Evolutionary conservation across 1,284 basidiomycete species (phyloP), one percentile per base, ranked within the genome.

Genomic region (Cryptococcus sp.): DNA sequence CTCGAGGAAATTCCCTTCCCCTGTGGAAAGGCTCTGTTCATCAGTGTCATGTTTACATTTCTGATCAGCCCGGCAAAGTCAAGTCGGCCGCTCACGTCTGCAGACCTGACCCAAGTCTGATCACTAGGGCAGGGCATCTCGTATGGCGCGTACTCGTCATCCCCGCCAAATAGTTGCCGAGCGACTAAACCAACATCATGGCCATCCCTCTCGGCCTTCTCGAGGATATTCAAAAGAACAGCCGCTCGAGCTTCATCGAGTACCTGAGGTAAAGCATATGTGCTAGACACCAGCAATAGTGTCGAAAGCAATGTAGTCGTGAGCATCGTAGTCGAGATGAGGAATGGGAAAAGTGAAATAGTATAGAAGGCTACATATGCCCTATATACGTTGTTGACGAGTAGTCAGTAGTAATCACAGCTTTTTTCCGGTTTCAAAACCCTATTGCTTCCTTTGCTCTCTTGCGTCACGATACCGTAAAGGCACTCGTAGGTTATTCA

Each of bases 31-130:
- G 14, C 64, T 62, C 60, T 67, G 48, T 19, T 16, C 14, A 43
- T 43, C 41, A 43, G 41, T n/a, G 34, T 24, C 49, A 28, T 23
- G 21, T 18, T 36, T 11, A 24, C 48, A 46, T n/a, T 19, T 36
- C 10, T 24, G 24, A 18, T 45, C n/a, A 37, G 41, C 24, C 24
- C 37, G 37, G 31, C n/a, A 18, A 53, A 39, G 10, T 18, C 3
- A 40, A 18, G n/a, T 40, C 4, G n/a, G 3, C 13, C 53, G 60
- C 69, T 59, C 50, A 72, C 68, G n/a, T 58, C 56, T 21, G 55
- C 61, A n/a, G 70, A 59, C 48, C 75, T 60, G 36, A 74, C 61
- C 69, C 68, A 75, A 2, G 63, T 70, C 21, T 56, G 42, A 13
- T 63, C 56, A 7, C 55, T 55, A 0, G 72, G 73, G 55, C 75